Percentiles rank a stretch among this genome's conserved stretches.
Evolutionary conservation across 2,329 filamentous ascomycete species (phyloP).

Genomic region (Sclerotinia minor): DNA sequence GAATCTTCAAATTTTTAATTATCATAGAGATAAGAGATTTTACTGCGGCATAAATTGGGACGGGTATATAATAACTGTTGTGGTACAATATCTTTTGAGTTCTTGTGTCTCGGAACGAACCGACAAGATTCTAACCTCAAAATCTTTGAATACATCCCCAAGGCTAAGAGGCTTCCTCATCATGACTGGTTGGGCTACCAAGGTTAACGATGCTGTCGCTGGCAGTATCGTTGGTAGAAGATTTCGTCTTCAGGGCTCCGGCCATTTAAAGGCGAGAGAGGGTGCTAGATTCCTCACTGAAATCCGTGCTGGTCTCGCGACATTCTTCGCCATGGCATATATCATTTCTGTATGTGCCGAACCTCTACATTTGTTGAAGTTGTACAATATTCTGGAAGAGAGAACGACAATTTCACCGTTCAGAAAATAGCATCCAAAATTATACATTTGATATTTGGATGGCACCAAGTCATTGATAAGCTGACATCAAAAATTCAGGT

Average conservation of each 20-base stretch:
- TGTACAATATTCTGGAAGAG: conserved; percentile 48
- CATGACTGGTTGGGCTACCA: conserved; percentile 24
- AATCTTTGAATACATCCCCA: background rate
- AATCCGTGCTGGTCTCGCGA: conserved; percentile 77
- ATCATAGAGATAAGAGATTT: conserved; percentile 17
- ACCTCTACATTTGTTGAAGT: conserved; percentile 59
- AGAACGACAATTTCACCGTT: conserved; percentile 1
- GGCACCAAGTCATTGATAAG: conserved; percentile 59
- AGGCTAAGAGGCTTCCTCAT: background rate
- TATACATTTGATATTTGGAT: conserved; percentile 41
- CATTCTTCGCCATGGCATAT: conserved; percentile 68
- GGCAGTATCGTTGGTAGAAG: conserved; percentile 65
- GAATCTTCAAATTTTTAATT: conserved; percentile 19
- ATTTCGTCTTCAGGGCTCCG: conserved; percentile 80
- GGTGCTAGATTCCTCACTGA: conserved; percentile 80
- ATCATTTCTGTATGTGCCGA: conserved; percentile 66
- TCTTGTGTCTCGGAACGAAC: conserved; percentile 11
- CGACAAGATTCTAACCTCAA: background rate
- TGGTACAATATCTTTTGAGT: background rate
- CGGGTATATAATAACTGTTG: conserved; percentile 13
- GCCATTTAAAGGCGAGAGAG: conserved; percentile 58
- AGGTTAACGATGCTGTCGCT: conserved; percentile 52
- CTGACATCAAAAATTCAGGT: conserved; percentile 33
- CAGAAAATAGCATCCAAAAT: background rate
- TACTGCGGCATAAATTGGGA: background rate